phyloP scores from a whole-genome alignment of 805 yeast genomes.

The Metschnikowia arizonensis region DNA sequence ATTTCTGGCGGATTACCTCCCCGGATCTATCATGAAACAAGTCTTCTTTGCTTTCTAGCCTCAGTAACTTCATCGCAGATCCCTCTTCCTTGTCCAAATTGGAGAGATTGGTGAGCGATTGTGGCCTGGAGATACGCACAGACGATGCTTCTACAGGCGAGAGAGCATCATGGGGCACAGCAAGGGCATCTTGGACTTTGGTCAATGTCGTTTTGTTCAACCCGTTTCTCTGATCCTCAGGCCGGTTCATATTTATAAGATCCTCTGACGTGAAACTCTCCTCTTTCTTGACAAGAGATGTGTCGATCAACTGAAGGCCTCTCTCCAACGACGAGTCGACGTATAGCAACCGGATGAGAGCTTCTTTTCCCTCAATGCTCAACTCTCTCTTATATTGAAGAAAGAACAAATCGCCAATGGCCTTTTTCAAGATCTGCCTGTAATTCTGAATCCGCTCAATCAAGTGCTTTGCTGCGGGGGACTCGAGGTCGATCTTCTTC shows the following conservation, averaged over 20 bases:
- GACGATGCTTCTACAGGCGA: conserved; percentile 11
- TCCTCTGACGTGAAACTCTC: conserved; percentile 12
- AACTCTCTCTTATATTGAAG: conserved; percentile 54
- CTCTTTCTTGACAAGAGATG: conserved; percentile 24
- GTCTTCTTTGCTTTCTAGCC: conserved; percentile 15
- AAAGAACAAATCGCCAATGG: conserved; percentile 50
- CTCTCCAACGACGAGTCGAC: conserved; percentile 67
- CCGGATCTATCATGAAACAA: conserved; percentile 24
- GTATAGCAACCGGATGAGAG: conserved; percentile 61
- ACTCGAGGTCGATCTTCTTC: conserved; percentile 29
- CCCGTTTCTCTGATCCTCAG: conserved; percentile 25
- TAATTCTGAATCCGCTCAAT: conserved; percentile 26
- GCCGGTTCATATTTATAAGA: conserved; percentile 14
- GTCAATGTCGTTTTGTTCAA: conserved; percentile 5
- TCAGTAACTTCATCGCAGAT: conserved; percentile 34
- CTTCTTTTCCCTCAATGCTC: conserved; percentile 69
- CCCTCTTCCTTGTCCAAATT: conserved; percentile 41
- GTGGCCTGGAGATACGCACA: conserved; percentile 15
- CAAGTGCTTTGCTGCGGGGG: conserved; percentile 30
- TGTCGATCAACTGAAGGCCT: conserved; percentile 42
- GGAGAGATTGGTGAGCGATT: conserved; percentile 27
- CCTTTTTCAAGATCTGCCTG: conserved; percentile 27
- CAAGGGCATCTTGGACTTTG: conserved; percentile 5
- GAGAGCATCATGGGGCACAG: conserved; percentile 6
- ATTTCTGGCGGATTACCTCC: conserved; percentile 35